Evolutionary conservation across 805 yeast species (phyloP), one percentile per base, ranked within the genome.

Genomic region (Starmerella stellata): DNA sequence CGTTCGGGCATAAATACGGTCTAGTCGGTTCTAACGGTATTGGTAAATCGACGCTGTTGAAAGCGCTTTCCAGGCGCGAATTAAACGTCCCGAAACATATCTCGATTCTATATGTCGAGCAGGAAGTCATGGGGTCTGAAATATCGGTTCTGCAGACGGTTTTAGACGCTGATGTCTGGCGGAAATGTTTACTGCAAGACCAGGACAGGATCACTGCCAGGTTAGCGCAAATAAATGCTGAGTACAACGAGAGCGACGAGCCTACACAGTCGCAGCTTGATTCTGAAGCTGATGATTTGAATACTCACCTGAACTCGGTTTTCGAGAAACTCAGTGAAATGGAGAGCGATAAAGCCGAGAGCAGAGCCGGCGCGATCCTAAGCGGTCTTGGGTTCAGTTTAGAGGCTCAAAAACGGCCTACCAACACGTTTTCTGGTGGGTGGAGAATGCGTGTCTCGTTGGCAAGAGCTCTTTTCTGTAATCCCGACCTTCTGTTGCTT

Each of bases 391-490:
- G 99, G 40, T 90, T 90, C 66, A 75, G 93, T 35, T 71, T 72
- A 45, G 93, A 78, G 52, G 70, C 95, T 4, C 98, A 90, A 58
- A 62, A 65, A 35, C 66, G 67, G 46, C 75, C 94, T 24, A 83
- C 96, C 4, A 87, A 82, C 48, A 70, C 83, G 21, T 90, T 90
- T 58, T 83, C 95, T 38, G 99, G 99, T 72, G 99, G 99, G 74
- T 90, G 98, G 98, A 78, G 98, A 70, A 90, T 90, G 98, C 79
- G 98, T 66, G 69, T 90, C 47, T 80, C 95, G n/a, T 69, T 90
- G 44, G 98, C 98, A 3, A 74, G 98, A 62, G 98, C 98, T 0
- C 69, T 90, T 56, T 90, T 90, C 69, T 87, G 95, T 69, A 77
- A 82, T 56, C 98, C 98, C 1, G 98, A 90, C 59, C 66, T 90